These are phyloP conservation scores for Backusella luteola DNA, from an alignment of 192 early-diverging fungal genomes.

Conservation along the genomic window DNA sequence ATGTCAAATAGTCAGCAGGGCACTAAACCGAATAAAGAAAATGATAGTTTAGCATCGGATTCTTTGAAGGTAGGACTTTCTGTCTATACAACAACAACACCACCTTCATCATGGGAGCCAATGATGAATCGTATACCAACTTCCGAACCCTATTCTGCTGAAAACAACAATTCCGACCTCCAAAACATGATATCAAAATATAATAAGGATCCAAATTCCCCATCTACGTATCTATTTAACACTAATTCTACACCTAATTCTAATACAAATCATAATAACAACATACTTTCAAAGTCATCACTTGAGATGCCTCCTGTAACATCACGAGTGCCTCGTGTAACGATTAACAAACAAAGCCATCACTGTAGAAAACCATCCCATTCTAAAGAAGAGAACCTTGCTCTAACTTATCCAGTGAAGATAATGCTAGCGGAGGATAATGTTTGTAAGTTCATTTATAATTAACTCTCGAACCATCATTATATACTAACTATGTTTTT, in stretches of 20 bases:
- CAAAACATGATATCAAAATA: conserved; percentile 17
- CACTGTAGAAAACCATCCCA: conserved; percentile 11
- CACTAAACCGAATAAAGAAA: neutral
- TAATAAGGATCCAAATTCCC: neutral
- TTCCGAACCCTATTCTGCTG: neutral
- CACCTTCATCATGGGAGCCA: conserved; percentile 2
- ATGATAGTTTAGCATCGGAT: neutral
- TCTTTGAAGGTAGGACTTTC: neutral
- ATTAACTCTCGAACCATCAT: neutral
- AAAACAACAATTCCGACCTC: conserved; percentile 2
- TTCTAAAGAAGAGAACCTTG: conserved; percentile 27
- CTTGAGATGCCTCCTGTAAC: neutral
- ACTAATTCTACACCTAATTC: conserved; percentile 2
- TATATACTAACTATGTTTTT: neutral
- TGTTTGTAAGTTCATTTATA: conserved; percentile 24
- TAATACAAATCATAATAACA: conserved; percentile 6
- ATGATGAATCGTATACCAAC: neutral
- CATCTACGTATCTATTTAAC: neutral
- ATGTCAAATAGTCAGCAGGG: neutral
- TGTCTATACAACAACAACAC: neutral
- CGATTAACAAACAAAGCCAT: conserved; percentile 2
- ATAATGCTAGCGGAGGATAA: conserved; percentile 42
- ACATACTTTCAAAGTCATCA: neutral
- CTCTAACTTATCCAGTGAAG: conserved; percentile 25
- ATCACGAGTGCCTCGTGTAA: conserved; percentile 4